These are phyloP conservation scores for Spergularia bocconei DNA, from an alignment of 148 eudicot genomes.

Conservation along the genomic window DNA sequence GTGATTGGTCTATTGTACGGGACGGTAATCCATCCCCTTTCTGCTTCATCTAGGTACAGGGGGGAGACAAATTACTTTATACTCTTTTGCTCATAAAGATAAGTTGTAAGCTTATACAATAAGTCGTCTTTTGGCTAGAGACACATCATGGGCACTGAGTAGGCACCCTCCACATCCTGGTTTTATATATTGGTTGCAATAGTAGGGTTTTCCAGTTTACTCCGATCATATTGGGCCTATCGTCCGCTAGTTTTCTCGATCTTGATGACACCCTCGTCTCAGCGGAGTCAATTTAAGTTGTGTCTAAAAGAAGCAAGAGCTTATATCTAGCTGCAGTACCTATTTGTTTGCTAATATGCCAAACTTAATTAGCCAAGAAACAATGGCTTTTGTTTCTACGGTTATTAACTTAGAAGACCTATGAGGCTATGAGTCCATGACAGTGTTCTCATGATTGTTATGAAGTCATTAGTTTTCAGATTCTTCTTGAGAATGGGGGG, in stretches of 20 bases:
- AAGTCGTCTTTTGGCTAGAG: not conserved
- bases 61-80: not conserved
- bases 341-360: slow-evolving; percentile 10
- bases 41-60: not conserved
- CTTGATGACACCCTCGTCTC: slow-evolving; percentile 5
- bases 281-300: not conserved
- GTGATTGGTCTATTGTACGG: not conserved
- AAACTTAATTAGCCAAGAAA: not conserved
- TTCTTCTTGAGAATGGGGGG: not conserved
- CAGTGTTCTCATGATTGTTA: not conserved
- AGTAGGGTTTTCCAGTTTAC: too few relatives aligned
- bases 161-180: not conserved
- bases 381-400: not conserved
- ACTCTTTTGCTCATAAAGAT: not conserved
- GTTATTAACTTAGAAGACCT: not conserved
- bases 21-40: not conserved
- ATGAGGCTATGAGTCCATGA: not conserved
- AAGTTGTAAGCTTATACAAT: not conserved
- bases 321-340: not conserved
- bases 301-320: slow-evolving; percentile 5
- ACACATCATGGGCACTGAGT: not conserved
- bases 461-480: not conserved
- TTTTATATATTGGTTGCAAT: too few relatives aligned
- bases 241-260: not conserved
- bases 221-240: too few relatives aligned